Evolutionary conservation across 2,329 filamentous ascomycete species (phyloP), one percentile per base, ranked within the genome.

Genomic region (Nectriaceae sp.): DNA sequence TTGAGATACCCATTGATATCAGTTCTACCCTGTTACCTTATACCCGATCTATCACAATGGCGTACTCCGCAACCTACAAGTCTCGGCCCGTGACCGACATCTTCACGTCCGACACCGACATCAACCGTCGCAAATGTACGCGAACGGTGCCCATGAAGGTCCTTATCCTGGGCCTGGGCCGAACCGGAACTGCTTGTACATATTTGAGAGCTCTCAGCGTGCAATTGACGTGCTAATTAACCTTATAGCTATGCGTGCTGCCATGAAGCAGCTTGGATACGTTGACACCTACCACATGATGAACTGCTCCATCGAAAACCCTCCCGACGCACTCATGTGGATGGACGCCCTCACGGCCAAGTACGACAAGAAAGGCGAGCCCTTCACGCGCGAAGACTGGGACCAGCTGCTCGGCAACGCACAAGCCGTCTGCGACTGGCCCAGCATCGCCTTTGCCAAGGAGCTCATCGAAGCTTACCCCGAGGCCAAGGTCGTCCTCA

Each of bases 221-320:
- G n/a, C 18, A 13, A 38, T 45, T 18, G 11, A 15, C 10, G 24
- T 37, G n/a, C 51, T 47, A 16, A 52, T 20, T 18, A 15, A 22
- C 18, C 5, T 11, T 24, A 39, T 47, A 84, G 81, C 84, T 37
- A 79, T 88, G 62, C 78, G 84, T 52, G 79, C 78, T 37, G 85
- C 86, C 18, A 77, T 89, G 65, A 78, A 84, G 62, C 74, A 82
- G 58, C 75, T 89, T 35, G 85, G 85, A 53, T 88, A 84, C 65
- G 73, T 79, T 59, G 82, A 87, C 66, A 85, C 81, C 51, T 88
- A 89, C 75, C 86, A 89, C 73, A 87, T 87, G 84, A 85, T 87
- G 81, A 84, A 78, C 60, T 82, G 80, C 56, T 83, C 79, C 50
- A 81, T 87, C 51, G 84, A 88, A 70, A 88, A 20, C 55, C 65